These are phyloP conservation scores for Fraxinus sp. DNA, from an alignment of 305 asterid genomes.

Conservation along the genomic window DNA sequence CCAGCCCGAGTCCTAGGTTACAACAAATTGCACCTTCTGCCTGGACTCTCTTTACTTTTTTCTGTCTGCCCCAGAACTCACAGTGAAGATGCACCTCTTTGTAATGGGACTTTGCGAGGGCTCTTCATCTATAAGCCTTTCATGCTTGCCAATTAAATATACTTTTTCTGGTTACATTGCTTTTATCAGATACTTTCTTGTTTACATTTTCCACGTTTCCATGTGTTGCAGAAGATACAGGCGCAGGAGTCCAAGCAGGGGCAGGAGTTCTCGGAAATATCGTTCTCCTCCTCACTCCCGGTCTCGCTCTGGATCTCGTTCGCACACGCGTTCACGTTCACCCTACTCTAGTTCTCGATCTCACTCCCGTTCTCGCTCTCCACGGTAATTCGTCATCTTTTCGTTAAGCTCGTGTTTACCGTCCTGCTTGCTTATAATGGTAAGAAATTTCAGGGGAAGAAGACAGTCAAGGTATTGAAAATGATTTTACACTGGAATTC, in stretches of 20 bases:
- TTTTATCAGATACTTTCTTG: not conserved
- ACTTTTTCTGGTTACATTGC: not conserved
- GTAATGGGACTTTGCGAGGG: not conserved
- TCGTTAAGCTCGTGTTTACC: constrained; percentile 3
- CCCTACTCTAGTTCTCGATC: constrained; percentile 53
- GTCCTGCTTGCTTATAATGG: not conserved
- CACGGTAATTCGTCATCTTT: constrained; percentile 42
- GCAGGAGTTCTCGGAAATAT: constrained; percentile 48
- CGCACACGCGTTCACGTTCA: constrained; percentile 35
- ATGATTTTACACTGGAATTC: not conserved
- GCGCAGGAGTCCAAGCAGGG: constrained; percentile 67
- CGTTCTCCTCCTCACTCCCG: constrained; percentile 54
- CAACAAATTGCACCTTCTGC: not conserved
- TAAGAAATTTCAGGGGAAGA: constrained; percentile 46
- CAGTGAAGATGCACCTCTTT: not conserved
- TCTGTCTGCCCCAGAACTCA: not conserved
- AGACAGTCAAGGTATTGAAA: constrained; percentile 62
- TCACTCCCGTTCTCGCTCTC: constrained; percentile 57
- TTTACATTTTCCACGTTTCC: not conserved
- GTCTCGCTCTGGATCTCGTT: constrained; percentile 44
- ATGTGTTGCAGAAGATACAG: constrained; percentile 49
- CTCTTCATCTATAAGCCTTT: not conserved
- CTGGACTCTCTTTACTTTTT: not conserved
- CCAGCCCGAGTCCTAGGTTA: not conserved
- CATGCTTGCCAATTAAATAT: not conserved